Conservation (phyloP, 768 basidiomycete species). For the Kwoniella europaea region DNA sequence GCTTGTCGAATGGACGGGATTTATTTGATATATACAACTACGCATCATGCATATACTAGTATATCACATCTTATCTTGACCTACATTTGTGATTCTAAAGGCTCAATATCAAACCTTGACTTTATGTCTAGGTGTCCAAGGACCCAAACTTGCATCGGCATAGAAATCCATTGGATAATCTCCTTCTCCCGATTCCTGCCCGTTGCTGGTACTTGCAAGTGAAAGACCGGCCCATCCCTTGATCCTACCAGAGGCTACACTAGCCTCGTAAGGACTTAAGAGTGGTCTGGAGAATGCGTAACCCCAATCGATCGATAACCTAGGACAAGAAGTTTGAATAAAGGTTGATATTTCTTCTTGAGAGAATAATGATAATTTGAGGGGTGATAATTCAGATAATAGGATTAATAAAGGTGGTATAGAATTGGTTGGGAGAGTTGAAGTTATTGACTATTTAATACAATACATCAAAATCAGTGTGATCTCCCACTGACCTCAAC, state of each 20-base stretch:
- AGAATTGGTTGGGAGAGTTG: slow-evolving; percentile 33
- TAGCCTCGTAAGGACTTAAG: slow-evolving; percentile 89
- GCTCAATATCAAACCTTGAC: slow-evolving; percentile 11
- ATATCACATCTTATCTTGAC: too few species aligned
- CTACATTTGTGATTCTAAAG: too few species aligned
- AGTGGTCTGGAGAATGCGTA: slow-evolving; percentile 90
- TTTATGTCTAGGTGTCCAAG: slow-evolving; percentile 57
- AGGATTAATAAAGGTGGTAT: slow-evolving; percentile 72
- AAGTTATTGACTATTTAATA: slow-evolving; percentile 33
- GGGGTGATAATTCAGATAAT: slow-evolving; percentile 94
- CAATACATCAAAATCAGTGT: slow-evolving; percentile 1
- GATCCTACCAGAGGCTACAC: slow-evolving; percentile 75
- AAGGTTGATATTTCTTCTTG: slow-evolving; percentile 81
- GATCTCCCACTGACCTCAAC: too few species aligned
- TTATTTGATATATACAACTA: too few species aligned
- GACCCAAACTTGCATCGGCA: slow-evolving; percentile 49
- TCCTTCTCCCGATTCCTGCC: slow-evolving; percentile 55
- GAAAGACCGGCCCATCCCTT: slow-evolving; percentile 67
- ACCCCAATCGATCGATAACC: slow-evolving; percentile 97
- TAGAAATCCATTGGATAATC: slow-evolving; percentile 98
- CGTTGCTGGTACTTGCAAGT: not conserved
- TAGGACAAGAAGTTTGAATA: slow-evolving; percentile 94
- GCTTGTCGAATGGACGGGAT: too few species aligned
- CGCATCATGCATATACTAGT: too few species aligned
- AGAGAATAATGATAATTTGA: slow-evolving; percentile 81